These are phyloP conservation scores for Panellus pusillus DNA, from an alignment of 768 basidiomycete species.

Conservation along the genomic window DNA sequence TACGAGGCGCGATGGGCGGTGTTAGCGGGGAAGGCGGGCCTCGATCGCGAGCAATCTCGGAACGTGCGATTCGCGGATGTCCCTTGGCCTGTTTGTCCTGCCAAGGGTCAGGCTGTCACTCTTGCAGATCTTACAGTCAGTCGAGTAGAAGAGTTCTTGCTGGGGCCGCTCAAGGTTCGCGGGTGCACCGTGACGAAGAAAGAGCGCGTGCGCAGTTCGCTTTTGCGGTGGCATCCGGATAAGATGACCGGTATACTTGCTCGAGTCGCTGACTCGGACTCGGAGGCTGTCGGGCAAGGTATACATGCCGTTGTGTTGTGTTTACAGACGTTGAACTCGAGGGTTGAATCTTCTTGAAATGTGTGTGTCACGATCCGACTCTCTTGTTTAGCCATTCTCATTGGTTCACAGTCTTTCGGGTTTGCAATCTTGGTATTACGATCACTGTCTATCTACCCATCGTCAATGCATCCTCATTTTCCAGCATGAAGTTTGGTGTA, in stretches of 20 bases:
- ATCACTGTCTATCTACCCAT: no score
- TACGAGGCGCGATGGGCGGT: slow-evolving; percentile 56
- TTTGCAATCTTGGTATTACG: no score
- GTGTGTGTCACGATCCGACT: no score
- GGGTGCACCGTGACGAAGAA: slow-evolving; percentile 42
- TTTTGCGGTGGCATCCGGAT: slow-evolving; percentile 72
- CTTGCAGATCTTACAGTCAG: slow-evolving; percentile 36
- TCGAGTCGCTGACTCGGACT: slow-evolving; percentile 45
- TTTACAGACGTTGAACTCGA: slow-evolving; percentile 33
- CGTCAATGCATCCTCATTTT: no score
- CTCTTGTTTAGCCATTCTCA: no score
- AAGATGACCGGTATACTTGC: slow-evolving; percentile 50
- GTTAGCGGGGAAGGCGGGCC: slow-evolving; percentile 30
- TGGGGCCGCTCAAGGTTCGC: slow-evolving; percentile 44
- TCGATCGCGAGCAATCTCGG: slow-evolving; percentile 11
- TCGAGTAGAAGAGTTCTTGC: slow-evolving; percentile 50
- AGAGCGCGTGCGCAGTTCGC: slow-evolving; percentile 56
- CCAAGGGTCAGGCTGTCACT: slow-evolving; percentile 16
- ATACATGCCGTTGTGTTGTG: slow-evolving; percentile 42
- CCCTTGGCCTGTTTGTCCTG: slow-evolving; percentile 57
- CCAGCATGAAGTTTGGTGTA: no score
- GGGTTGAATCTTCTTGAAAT: slow-evolving; percentile 1
- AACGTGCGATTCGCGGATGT: slow-evolving; percentile 49
- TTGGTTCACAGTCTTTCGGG: no score
- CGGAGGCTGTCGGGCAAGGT: slow-evolving; percentile 45